Base-by-base conservation (phyloP, 768 basidiomycete species). In the Lanmaoa pseudosensibilis region DNA sequence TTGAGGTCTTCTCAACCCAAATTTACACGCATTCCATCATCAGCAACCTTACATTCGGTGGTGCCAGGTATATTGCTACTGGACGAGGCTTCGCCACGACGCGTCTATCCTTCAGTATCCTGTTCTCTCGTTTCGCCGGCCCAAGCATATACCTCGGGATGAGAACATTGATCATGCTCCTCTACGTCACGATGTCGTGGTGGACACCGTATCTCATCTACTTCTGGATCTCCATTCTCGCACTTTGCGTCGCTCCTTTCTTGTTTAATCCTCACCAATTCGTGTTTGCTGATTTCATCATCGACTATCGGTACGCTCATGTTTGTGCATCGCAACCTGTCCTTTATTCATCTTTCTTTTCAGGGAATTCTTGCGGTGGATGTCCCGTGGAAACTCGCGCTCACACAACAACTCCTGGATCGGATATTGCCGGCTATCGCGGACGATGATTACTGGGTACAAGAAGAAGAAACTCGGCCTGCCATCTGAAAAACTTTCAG, bases 211-310 rank as follows among this genome's bases (percentile, higher is more conserved):
- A 90, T 72, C 73, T 98, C 65, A 88, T 94, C 71, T 99, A 98
- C 79, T 99, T 99, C 82, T 98, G 96, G 96, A 73, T 98, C 52
- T 94, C 96, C 41, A 92, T 95, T 59, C 78, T 94, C 33, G 85
- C 94, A 16, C 82, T 99, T 10, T 98, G 94, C 67, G 75, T 98
- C 61, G 88, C 96, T 32, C 97, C 97, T 9, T 99, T 99, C 88
- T 72, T 98, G 67, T 99, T 98, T 84, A 99, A 98, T 71, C 97
- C 97, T n/a, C 97, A 99, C 73, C 97, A 98, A 74, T 99, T 99
- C 77, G 91, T 92, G 19, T 89, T 94, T 73, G 85, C 94, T 38
- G 97, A 99, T 73, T 99, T 95, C 74, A 83, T 98, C 72, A 91
- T 98, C 69, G 97, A 99, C 75, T 94, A 94, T 66, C 80, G 90